phyloP scores from a whole-genome alignment of 306 rosid genomes.

The Cicer arietinum region DNA sequence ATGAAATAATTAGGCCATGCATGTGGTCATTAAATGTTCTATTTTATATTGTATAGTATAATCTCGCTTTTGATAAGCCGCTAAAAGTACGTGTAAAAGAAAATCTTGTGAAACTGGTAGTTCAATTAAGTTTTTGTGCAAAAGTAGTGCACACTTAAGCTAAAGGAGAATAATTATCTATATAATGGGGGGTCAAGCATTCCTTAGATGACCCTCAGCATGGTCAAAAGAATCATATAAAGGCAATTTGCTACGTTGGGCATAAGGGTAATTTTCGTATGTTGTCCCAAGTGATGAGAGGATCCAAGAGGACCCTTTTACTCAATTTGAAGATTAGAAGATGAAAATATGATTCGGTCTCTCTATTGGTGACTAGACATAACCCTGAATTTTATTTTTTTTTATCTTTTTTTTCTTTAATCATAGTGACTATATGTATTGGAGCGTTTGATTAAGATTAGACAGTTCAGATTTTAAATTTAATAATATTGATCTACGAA shows the following conservation, averaged over 20 bases:
- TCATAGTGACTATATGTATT: too few species aligned
- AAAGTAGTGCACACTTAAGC: slow-evolving; percentile 23
- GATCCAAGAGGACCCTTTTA: slow-evolving; percentile 64
- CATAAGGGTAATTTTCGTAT: slow-evolving; percentile 41
- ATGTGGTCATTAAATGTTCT: slow-evolving; percentile 24
- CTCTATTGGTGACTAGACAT: slow-evolving; percentile 28
- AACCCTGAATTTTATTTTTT: slow-evolving; percentile 41
- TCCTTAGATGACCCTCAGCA: slow-evolving; percentile 28
- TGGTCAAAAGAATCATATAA: slow-evolving; percentile 57
- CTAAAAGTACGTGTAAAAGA: slow-evolving; percentile 44
- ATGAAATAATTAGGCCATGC: slow-evolving; percentile 29
- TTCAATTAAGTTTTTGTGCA: slow-evolving; percentile 31
- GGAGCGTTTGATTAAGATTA: too few species aligned
- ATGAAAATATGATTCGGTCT: slow-evolving; percentile 39
- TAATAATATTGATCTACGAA: too few species aligned
- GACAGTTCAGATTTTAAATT: too few species aligned
- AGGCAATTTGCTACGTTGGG: slow-evolving; percentile 26
- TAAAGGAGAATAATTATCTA: slow-evolving; percentile 24
- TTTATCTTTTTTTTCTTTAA: not conserved
- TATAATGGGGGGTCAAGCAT: slow-evolving; percentile 49
- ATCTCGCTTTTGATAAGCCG: slow-evolving; percentile 37
- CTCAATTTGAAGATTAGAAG: slow-evolving; percentile 39
- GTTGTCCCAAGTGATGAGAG: slow-evolving; percentile 36
- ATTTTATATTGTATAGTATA: slow-evolving; percentile 20
- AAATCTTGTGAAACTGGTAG: slow-evolving; percentile 19